Conservation (phyloP, 176 grass and related monocot genomes). For the Lolium multiflorum region DNA sequence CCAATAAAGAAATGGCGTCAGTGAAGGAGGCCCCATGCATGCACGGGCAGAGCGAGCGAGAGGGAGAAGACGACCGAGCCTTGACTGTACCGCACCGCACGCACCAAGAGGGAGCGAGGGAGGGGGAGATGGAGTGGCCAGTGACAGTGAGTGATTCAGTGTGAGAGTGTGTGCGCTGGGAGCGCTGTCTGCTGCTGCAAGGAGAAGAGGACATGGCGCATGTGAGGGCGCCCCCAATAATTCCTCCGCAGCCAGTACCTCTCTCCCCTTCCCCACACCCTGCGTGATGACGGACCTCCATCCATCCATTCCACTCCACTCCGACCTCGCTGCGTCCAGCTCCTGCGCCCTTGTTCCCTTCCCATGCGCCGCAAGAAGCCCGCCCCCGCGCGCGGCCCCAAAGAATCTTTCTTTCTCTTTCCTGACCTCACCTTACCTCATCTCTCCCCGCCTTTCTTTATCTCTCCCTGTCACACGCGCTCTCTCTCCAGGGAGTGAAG, state of each 20-base stretch:
- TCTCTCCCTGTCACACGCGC: not conserved
- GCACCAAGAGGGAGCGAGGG: not conserved
- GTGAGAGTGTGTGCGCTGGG: slow-evolving; percentile 13
- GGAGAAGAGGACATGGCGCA: slow-evolving; percentile 53
- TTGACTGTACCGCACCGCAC: not conserved
- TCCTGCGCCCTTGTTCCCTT: slow-evolving; percentile 72
- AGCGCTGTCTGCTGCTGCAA: slow-evolving; percentile 31
- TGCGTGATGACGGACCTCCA: not conserved
- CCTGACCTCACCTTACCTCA: not conserved
- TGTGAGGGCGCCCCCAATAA: slow-evolving; percentile 78
- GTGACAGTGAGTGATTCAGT: not conserved
- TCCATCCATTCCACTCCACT: not conserved
- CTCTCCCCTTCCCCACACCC: not conserved
- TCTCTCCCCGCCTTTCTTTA: not conserved
- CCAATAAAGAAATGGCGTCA: slow-evolving; percentile 49
- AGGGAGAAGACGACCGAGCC: not conserved
- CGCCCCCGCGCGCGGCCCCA: slow-evolving; percentile 40
- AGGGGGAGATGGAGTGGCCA: not conserved
- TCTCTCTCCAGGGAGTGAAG: not conserved
- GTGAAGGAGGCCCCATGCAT: not conserved
- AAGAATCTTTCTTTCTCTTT: slow-evolving; percentile 51
- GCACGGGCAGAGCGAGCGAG: not conserved
- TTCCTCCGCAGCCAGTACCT: slow-evolving; percentile 41
- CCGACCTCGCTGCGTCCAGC: slow-evolving; percentile 48
- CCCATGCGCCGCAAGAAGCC: slow-evolving; percentile 61